These are phyloP conservation scores for Entoloma clypeatum DNA, from an alignment of 1,284 basidiomycete species.

Conservation along the genomic window DNA sequence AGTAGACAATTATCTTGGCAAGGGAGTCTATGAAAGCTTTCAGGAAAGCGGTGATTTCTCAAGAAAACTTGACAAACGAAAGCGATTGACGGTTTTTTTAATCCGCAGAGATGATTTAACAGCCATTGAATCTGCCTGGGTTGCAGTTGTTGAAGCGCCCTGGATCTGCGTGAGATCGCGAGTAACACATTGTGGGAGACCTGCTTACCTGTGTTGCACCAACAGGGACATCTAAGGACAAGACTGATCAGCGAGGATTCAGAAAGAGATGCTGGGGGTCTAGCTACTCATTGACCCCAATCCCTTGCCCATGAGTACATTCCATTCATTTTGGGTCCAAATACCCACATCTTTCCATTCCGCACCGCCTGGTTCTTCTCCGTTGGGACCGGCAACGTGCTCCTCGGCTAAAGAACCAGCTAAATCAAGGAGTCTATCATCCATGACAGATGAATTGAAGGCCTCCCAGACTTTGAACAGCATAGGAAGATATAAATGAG, in stretches of 20 bases:
- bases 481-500: conserved; percentile 66
- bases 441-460: conserved; percentile 76
- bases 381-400: conserved; percentile 62
- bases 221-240: conserved; percentile 62
- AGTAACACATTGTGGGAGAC: not conserved
- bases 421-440: conserved; percentile 84
- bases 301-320: conserved; percentile 82
- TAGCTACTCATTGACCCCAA: conserved; percentile 87
- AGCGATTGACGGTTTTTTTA: conserved; percentile 73
- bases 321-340: conserved; percentile 86
- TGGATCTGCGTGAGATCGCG: conserved; percentile 23
- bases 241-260: conserved; percentile 8
- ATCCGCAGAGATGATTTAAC: conserved; percentile 69
- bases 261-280: conserved; percentile 30
- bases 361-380: conserved; percentile 49
- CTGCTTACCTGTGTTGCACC: conserved; percentile 54
- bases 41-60: conserved; percentile 5
- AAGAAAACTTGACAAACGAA: conserved; percentile 41
- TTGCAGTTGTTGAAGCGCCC: conserved; percentile 61
- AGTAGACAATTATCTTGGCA: conserved; percentile 88
- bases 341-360: conserved; percentile 82
- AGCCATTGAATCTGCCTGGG: conserved; percentile 64
- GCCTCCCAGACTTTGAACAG: conserved; percentile 84
- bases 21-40: conserved; percentile 55
- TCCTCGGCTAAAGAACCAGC: conserved; percentile 75